Evolutionary conservation across 768 basidiomycete species (phyloP).

Genomic region (button mushroom (Agaricus bisporus)): DNA sequence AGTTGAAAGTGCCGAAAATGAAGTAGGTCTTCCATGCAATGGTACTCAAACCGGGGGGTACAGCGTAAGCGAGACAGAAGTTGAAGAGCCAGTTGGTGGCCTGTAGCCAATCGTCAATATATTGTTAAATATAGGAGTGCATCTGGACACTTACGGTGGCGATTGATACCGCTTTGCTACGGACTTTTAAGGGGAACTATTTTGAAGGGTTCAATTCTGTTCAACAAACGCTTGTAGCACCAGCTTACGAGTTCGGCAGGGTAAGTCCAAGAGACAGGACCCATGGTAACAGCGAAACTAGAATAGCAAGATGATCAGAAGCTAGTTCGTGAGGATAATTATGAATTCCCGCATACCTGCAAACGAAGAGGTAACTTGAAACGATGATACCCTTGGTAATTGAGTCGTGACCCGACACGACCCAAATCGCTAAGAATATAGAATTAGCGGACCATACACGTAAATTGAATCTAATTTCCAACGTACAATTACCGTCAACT

Average conservation of each 20-base stretch:
- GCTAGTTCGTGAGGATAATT: too few species aligned
- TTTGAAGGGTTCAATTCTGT: not conserved
- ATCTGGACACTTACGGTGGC: slow-evolving; percentile 35
- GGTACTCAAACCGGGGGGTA: slow-evolving; percentile 59
- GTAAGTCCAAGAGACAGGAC: slow-evolving; percentile 73
- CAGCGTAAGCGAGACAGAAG: slow-evolving; percentile 69
- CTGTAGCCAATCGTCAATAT: slow-evolving; percentile 7
- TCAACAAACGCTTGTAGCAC: not conserved
- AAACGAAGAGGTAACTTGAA: slow-evolving; percentile 73
- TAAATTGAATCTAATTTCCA: not conserved
- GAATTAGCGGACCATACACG: too few species aligned
- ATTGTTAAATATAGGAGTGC: not conserved
- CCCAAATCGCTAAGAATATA: slow-evolving; percentile 29
- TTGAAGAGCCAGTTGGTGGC: slow-evolving; percentile 61
- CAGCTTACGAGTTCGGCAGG: slow-evolving; percentile 51
- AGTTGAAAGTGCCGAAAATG: slow-evolving; percentile 74
- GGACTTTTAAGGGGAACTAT: slow-evolving; percentile 53
- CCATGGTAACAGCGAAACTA: slow-evolving; percentile 67
- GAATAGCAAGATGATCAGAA: not conserved
- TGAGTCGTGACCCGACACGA: slow-evolving; percentile 46
- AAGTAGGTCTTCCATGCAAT: slow-evolving; percentile 77
- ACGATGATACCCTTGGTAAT: slow-evolving; percentile 71
- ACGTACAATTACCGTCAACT: slow-evolving; percentile 30
- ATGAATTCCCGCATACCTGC: slow-evolving; percentile 26
- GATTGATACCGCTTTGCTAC: slow-evolving; percentile 49